Base-by-base conservation (phyloP, 805 yeast species). In the Blastobotrys chiropterorum region DNA sequence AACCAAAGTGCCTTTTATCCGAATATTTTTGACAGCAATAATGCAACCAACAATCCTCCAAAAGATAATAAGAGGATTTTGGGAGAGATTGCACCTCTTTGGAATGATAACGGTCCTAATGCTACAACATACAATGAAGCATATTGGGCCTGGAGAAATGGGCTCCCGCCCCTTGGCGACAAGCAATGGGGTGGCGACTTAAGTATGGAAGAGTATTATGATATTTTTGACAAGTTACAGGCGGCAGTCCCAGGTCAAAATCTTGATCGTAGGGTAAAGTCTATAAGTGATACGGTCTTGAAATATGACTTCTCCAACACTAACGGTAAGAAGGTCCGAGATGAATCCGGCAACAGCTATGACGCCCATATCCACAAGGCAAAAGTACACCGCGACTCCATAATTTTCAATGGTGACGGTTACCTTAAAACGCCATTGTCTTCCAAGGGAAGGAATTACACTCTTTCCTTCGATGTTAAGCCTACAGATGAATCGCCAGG, bases 401-500 rank as follows among this genome's bases (percentile, higher is more conserved):
- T 43, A 5, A 43, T 19, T 4, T 21, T 43, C 17, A 11, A 8
- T 11, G 44, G 30, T 4, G 39, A 30, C 14, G 39, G 50, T 13
- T 41, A 40, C 19, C 14, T 48, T 3, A 31, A 48, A 30, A 48
- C 50, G 3, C 50, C 50, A 5, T 41, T 46, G 6, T 26, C 14
- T 13, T 13, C 22, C 26, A 43, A 42, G n/a, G 51, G 47, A 17
- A 50, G 51, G 20, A 42, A 43, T 14, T 43, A 43, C 46, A 43
- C 46, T 43, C 30, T 48, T 16, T 30, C 21, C 5, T 41, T 48
- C 16, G 26, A 21, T 41, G 31, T 43, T 13, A n/a, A 21, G 11
- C 51, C 47, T 16, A 19, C 22, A 19, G 17, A 16, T 42, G 19
- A 17, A 22, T 6, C 47, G 16, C 39, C 46, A 14, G 15, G 49